phyloP scores from a whole-genome alignment of 441 rosid genomes.

The Mallotus japonicus region DNA sequence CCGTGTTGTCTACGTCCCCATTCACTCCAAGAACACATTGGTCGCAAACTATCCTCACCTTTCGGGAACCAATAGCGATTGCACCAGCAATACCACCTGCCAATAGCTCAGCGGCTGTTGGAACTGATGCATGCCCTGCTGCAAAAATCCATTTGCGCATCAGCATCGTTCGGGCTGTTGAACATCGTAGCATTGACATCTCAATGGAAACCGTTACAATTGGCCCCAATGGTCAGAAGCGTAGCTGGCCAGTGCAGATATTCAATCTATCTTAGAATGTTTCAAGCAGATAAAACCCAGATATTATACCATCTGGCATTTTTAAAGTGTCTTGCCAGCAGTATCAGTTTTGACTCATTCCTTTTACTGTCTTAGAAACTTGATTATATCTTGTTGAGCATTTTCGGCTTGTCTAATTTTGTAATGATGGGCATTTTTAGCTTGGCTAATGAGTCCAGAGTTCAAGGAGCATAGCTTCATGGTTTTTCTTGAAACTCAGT shows the following conservation, averaged over 20 bases:
- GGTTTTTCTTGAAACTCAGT: too few relatives aligned
- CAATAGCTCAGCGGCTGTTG: constrained; percentile 39
- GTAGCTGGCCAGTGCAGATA: constrained; percentile 68
- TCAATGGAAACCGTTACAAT: constrained; percentile 67
- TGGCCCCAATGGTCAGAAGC: constrained; percentile 50
- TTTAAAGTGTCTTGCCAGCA: neutral
- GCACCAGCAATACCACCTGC: constrained; percentile 28
- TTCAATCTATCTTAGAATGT: constrained; percentile 36
- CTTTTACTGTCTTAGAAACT: neutral
- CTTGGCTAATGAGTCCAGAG: too few relatives aligned
- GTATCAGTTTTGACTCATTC: constrained; percentile 1
- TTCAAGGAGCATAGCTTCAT: too few relatives aligned
- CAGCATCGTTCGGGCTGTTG: constrained; percentile 72
- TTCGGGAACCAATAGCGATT: constrained; percentile 69
- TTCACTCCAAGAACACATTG: constrained; percentile 81
- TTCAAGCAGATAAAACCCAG: neutral
- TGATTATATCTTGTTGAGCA: neutral
- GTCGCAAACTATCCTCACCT: constrained; percentile 84
- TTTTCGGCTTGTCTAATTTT: neutral
- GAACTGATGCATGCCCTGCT: constrained; percentile 57
- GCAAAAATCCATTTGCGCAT: constrained; percentile 58
- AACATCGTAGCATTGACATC: constrained; percentile 82
- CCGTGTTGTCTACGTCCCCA: constrained; percentile 80
- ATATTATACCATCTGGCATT: neutral
- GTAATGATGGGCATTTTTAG: too few relatives aligned